A percentile compares a stretch with the other conserved stretches of the same genome.
Evolutionary conservation across 192 early-diverging fungal genomes (phyloP).

Genomic region (Coemansia sp.): DNA sequence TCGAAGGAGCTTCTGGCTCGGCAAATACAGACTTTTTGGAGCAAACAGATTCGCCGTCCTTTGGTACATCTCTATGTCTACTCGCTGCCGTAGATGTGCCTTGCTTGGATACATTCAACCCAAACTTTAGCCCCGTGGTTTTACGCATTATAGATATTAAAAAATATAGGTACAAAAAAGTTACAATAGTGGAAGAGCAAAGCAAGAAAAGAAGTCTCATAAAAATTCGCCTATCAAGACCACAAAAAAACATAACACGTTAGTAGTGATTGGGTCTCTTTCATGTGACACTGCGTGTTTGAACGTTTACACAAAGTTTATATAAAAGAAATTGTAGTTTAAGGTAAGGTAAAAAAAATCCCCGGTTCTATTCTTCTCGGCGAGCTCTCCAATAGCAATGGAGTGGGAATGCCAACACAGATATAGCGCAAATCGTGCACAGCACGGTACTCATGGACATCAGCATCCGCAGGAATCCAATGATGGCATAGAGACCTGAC

Average conservation of each 20-base stretch:
- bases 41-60: neutral
- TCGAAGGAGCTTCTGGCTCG: neutral
- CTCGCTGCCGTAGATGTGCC: neutral
- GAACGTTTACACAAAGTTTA: neutral
- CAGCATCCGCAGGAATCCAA: conserved; percentile 43
- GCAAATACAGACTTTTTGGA: conserved; percentile 26
- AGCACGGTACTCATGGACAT: conserved; percentile 41
- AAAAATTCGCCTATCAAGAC: neutral
- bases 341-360: too few species aligned
- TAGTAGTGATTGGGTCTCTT: neutral
- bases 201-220: neutral
- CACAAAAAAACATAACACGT: neutral
- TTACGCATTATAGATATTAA: conserved; percentile 33
- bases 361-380: neutral
- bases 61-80: neutral
- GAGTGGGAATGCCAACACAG: conserved; percentile 38
- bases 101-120: conserved; percentile 45
- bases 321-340: neutral
- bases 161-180: neutral
- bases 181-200: neutral
- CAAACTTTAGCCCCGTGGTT: conserved; percentile 34
- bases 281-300: neutral
- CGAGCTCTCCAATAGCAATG: conserved; percentile 13
- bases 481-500: conserved; percentile 27
- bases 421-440: conserved; percentile 27